These are phyloP conservation scores for Cystofilobasidium macerans DNA, from an alignment of 768 basidiomycete genomes.

Conservation along the genomic window DNA sequence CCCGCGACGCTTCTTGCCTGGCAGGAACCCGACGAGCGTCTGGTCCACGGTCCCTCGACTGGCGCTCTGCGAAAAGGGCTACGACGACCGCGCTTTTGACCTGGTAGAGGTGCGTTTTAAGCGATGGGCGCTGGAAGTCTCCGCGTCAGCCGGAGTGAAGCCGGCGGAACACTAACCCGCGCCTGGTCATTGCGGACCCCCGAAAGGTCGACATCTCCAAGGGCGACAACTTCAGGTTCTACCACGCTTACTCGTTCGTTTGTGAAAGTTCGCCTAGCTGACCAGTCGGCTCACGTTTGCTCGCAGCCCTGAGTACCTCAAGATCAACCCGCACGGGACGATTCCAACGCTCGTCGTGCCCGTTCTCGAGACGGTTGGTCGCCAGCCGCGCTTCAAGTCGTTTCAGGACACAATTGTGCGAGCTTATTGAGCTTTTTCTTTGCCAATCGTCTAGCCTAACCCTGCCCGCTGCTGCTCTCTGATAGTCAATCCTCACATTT, in stretches of 20 bases:
- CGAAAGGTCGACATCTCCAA: constrained; percentile 39
- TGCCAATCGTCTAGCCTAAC: constrained; percentile 14
- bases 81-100: constrained; percentile 63
- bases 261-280: too few relatives aligned
- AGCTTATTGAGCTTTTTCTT: not conserved
- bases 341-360: constrained; percentile 81
- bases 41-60: constrained; percentile 38
- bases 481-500: constrained; percentile 64
- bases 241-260: not conserved
- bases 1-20: not conserved
- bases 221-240: constrained; percentile 61
- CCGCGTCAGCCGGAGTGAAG: too few relatives aligned
- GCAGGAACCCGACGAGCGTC: constrained; percentile 34
- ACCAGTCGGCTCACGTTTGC: not conserved
- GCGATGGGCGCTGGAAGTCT: too few relatives aligned
- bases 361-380: constrained; percentile 53
- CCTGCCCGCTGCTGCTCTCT: constrained; percentile 14
- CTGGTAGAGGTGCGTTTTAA: constrained; percentile 60
- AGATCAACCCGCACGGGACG: constrained; percentile 66
- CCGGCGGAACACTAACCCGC: too few relatives aligned
- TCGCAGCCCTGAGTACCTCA: constrained; percentile 36
- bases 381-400: constrained; percentile 70
- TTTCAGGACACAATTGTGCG: constrained; percentile 61
- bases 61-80: constrained; percentile 61
- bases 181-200: too few relatives aligned